Evolutionary conservation across 768 basidiomycete species (phyloP).

Genomic region (Macrolepiota dolichaula): DNA sequence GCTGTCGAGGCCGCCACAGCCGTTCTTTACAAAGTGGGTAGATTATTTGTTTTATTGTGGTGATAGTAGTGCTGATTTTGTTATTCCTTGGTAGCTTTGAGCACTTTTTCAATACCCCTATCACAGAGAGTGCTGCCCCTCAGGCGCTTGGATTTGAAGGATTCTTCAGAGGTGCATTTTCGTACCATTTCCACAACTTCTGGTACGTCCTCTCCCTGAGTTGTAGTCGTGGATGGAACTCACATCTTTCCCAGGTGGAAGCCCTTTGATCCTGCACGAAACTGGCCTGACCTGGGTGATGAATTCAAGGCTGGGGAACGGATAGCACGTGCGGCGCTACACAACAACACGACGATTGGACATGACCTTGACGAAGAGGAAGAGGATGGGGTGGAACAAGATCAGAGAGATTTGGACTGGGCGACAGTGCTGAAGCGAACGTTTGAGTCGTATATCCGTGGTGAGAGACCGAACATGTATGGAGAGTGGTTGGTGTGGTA

Average conservation of each 20-base stretch:
- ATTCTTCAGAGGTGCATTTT: constrained; percentile 94
- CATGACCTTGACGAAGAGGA: constrained; percentile 23
- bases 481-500: constrained; percentile 74
- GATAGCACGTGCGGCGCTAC: constrained; percentile 46
- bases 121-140: constrained; percentile 71
- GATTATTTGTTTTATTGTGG: neutral
- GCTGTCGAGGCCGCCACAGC: constrained; percentile 89
- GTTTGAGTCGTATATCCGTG: constrained; percentile 89
- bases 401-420: constrained; percentile 87
- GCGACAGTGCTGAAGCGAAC: constrained; percentile 92
- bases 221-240: too few relatives aligned
- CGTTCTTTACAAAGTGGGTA: constrained; percentile 82
- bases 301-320: constrained; percentile 77
- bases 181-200: constrained; percentile 95
- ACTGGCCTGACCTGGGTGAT: constrained; percentile 91
- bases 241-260: constrained; percentile 69
- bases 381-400: constrained; percentile 50
- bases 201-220: constrained; percentile 48
- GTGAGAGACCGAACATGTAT: constrained; percentile 93
- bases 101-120: constrained; percentile 85
- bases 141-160: constrained; percentile 89
- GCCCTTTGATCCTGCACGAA: constrained; percentile 89
- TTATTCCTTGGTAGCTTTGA: constrained; percentile 60
- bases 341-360: neutral
- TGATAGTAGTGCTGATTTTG: neutral